Evolutionary conservation across 345 rosid genomes (phyloP), one percentile per base, ranked within the genome.

Genomic region (Gossypium stocksii): DNA sequence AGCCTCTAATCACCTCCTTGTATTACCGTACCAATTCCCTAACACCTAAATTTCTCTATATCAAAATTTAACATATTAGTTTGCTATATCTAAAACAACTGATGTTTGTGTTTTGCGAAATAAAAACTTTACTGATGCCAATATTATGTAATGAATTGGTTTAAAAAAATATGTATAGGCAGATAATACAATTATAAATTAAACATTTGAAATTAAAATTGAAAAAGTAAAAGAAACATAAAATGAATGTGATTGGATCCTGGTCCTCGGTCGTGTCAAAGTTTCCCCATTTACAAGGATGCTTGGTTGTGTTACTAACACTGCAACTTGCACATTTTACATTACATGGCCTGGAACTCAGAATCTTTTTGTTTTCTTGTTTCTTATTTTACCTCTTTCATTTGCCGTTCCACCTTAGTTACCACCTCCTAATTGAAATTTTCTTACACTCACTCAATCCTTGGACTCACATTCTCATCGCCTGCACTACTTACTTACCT

Each of bases 401-500:
- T 46, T 46, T 46, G 41, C 41, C 7, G 1, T 5, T 34, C 41
- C 41, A 34, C 41, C 41, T 34, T 34, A 34, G 7, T 34, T 34
- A 34, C 41, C 41, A 34, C 41, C 7, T 34, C 41, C 41, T 34
- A 34, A 34, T 34, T 34, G 41, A 34, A 34, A 34, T 5, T 34
- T 34, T 34, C 41, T 34, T 34, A 34, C 41, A 34, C 41, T 34
- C 41, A 34, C 41, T 34, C 41, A 34, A 34, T 34, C 41, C 41
- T 34, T 5, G 7, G 9, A 41, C 49, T 64, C 22, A 17, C 43
- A 48, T 48, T 68, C 13, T 11, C 38, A 45, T n/a, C 49, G 4
- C 17, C 44, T 22, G 56, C 54, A 46, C 29, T 46, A n/a, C 59
- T 60, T 46, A n/a, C 68, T 60, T 73, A 46, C 48, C 29, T 75